phyloP scores from a whole-genome alignment of 2,329 filamentous ascomycete genomes.

The Clarireedia paspali region DNA sequence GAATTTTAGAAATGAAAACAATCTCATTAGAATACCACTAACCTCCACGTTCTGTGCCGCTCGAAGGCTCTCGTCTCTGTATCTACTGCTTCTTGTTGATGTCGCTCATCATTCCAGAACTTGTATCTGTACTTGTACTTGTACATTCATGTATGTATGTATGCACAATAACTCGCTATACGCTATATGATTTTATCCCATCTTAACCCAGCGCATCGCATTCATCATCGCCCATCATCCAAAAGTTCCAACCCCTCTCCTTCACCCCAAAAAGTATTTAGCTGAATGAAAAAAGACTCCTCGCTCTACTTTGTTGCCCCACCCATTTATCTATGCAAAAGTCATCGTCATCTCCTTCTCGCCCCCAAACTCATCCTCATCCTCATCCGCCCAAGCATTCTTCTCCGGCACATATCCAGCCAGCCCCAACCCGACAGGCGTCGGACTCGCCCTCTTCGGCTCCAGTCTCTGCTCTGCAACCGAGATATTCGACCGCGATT shows the following conservation, averaged over 20 bases:
- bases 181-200: neutral
- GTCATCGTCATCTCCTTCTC: conserved; percentile 75
- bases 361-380: conserved; percentile 60
- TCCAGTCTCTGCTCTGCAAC: conserved; percentile 29
- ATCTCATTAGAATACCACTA: no score
- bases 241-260: neutral
- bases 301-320: neutral
- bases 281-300: neutral
- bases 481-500: neutral
- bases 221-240: neutral
- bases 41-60: no score
- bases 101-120: no score
- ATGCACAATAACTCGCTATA: no score
- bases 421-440: conserved; percentile 24
- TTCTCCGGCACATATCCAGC: conserved; percentile 15
- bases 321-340: conserved; percentile 44
- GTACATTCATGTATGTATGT: no score
- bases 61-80: no score
- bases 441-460: conserved; percentile 38
- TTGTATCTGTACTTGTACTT: no score
- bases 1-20: no score
- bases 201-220: neutral
- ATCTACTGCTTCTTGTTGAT: no score
- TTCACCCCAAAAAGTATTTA: neutral
- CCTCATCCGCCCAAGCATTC: conserved; percentile 67